phyloP scores from a whole-genome alignment of 2,329 filamentous ascomycete genomes.

The Aureobasidium mangrovei region DNA sequence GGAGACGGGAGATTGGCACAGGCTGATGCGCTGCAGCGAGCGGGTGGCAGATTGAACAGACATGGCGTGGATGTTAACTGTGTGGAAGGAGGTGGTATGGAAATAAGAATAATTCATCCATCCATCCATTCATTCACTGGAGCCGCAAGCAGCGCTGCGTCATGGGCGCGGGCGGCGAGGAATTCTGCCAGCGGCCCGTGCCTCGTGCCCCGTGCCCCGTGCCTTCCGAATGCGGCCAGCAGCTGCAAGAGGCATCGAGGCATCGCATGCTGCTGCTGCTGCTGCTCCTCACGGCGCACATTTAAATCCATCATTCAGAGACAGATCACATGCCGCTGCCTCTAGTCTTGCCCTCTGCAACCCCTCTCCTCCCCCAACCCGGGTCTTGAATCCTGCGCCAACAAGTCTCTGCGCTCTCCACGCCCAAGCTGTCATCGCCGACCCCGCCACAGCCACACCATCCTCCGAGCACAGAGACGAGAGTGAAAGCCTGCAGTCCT shows the following conservation, averaged over 20 bases:
- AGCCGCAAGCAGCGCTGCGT: constrained; percentile 7
- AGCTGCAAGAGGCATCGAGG: background rate
- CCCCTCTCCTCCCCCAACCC: no score
- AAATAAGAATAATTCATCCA: background rate
- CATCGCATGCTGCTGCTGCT: background rate
- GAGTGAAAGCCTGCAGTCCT: background rate
- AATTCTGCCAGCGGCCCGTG: background rate
- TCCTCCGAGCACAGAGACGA: background rate
- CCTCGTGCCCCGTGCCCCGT: background rate
- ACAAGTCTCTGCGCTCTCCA: no score
- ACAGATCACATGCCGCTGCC: background rate
- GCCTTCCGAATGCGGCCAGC: constrained; percentile 4
- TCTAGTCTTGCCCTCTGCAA: background rate
- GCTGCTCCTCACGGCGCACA: background rate
- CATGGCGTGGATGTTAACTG: background rate
- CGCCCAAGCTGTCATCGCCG: constrained; percentile 8
- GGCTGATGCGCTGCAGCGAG: background rate
- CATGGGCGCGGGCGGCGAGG: background rate
- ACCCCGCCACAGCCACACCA: constrained; percentile 4
- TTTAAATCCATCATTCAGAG: background rate
- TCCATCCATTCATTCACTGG: background rate
- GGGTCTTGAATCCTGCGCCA: no score
- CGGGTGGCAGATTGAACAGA: background rate
- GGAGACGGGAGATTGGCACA: background rate
- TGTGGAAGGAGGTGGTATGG: background rate